These are phyloP conservation scores for Fusarium xylarioides DNA, from an alignment of 2,329 filamentous ascomycete species.

Conservation along the genomic window DNA sequence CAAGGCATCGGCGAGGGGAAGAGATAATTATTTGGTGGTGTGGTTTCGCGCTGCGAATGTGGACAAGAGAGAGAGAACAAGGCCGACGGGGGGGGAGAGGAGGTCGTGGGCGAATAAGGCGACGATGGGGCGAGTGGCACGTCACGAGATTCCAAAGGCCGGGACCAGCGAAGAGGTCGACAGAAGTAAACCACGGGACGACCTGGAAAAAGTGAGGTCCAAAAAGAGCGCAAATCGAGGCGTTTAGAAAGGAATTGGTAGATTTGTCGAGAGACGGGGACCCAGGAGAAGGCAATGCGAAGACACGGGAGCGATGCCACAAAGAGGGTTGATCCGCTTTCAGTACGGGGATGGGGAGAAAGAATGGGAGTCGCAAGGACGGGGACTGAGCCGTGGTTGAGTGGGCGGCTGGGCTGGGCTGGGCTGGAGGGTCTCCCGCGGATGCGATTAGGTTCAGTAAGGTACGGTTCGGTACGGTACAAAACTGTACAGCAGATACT, in stretches of 20 bases:
- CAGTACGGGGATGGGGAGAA: conserved; percentile 27
- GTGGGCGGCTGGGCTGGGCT: conserved; percentile 31
- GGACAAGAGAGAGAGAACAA: conserved; percentile 35
- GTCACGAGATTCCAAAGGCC: conserved; percentile 39
- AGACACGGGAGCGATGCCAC: conserved; percentile 39
- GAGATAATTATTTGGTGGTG: conserved; percentile 32
- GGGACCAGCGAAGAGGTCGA: conserved; percentile 29
- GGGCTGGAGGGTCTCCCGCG: conserved; percentile 33
- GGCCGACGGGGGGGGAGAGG: conserved; percentile 28
- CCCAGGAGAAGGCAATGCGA: conserved; percentile 41
- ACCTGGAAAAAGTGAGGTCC: conserved; percentile 26
- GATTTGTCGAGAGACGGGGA: conserved; percentile 30
- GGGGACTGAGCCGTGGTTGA: conserved; percentile 18
- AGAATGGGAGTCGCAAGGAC: conserved; percentile 29
- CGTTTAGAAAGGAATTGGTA: conserved; percentile 28
- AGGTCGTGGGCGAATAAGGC: conserved; percentile 38
- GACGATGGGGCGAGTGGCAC: conserved; percentile 43
- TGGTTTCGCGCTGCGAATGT: conserved; percentile 43
- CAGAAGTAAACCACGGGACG: conserved; percentile 27
- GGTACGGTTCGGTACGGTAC: neutral
- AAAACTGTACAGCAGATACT: neutral
- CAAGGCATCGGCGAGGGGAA: conserved; percentile 42
- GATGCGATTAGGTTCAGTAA: conserved; percentile 34
- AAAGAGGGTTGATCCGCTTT: conserved; percentile 38
- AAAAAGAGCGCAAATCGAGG: conserved; percentile 35